These are phyloP conservation scores for Cyberlindnera nakhonratchasimensis DNA, from an alignment of 805 yeast genomes.

Conservation along the genomic window DNA sequence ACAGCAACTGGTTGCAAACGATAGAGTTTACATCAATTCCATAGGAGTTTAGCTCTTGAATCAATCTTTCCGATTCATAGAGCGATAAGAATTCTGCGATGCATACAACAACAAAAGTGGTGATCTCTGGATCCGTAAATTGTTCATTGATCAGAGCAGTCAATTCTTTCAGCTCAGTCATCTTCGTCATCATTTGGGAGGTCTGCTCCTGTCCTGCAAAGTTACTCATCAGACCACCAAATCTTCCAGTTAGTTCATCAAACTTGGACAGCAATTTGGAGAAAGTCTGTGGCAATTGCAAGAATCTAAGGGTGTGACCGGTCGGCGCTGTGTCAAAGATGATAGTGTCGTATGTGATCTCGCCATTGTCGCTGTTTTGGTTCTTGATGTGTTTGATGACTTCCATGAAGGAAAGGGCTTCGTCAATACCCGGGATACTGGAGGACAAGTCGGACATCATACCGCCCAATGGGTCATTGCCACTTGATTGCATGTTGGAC, in stretches of 20 bases:
- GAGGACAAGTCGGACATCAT: slow-evolving; percentile 90
- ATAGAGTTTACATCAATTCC: slow-evolving; percentile 96
- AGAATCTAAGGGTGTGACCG: slow-evolving; percentile 93
- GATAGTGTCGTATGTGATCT: slow-evolving; percentile 71
- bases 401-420: slow-evolving; percentile 96
- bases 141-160: slow-evolving; percentile 90
- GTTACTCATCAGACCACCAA: slow-evolving; percentile 86
- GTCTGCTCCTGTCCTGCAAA: slow-evolving; percentile 52
- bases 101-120: slow-evolving; percentile 95
- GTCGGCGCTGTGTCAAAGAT: slow-evolving; percentile 99
- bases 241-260: slow-evolving; percentile 76
- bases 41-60: slow-evolving; percentile 91
- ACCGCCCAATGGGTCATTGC: slow-evolving; percentile 53
- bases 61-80: slow-evolving; percentile 96
- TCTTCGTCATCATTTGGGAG: slow-evolving; percentile 70
- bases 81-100: slow-evolving; percentile 94
- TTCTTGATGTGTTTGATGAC: slow-evolving; percentile 93
- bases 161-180: slow-evolving; percentile 74
- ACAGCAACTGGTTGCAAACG: slow-evolving; percentile 89
- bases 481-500: slow-evolving; percentile 42
- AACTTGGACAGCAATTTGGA: slow-evolving; percentile 85
- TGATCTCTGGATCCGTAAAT: slow-evolving; percentile 92
- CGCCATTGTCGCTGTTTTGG: slow-evolving; percentile 43
- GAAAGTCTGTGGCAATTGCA: slow-evolving; percentile 90
- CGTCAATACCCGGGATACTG: slow-evolving; percentile 97